These are phyloP conservation scores for Durotheca rogersii DNA, from an alignment of 495 filamentous ascomycete genomes.

Conservation along the genomic window DNA sequence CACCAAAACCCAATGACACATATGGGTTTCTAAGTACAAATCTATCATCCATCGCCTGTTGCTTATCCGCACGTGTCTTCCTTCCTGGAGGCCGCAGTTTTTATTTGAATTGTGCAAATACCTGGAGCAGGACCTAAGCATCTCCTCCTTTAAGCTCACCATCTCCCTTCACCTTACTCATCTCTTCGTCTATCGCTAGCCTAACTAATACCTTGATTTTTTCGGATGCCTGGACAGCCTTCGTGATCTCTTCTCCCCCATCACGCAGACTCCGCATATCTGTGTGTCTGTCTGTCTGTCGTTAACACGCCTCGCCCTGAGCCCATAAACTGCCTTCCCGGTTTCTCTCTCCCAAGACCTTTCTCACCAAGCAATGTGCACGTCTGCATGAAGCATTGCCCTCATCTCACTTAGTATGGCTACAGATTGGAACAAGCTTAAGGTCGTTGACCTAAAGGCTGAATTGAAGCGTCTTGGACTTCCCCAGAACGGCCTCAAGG, in stretches of 20 bases:
- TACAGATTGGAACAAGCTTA: constrained; percentile 58
- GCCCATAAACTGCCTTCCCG: neutral
- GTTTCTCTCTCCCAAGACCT: neutral
- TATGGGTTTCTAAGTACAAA: neutral
- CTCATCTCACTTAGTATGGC: constrained; percentile 40
- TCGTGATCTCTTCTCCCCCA: too few relatives aligned
- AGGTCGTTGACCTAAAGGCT: constrained; percentile 59
- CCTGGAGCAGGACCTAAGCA: too few relatives aligned
- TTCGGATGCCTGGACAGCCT: too few relatives aligned
- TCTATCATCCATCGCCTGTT: neutral
- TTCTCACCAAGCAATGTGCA: constrained; percentile 20
- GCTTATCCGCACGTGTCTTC: neutral
- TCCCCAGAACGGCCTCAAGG: constrained; percentile 57
- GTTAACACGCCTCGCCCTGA: constrained; percentile 1
- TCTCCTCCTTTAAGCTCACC: too few relatives aligned
- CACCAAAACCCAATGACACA: constrained; percentile 27
- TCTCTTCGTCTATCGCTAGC: too few relatives aligned
- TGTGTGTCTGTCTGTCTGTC: too few relatives aligned
- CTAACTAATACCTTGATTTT: too few relatives aligned
- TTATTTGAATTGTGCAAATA: too few relatives aligned
- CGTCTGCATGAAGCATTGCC: constrained; percentile 1
- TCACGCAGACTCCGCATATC: neutral
- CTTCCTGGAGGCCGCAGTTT: neutral
- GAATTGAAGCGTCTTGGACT: constrained; percentile 59
- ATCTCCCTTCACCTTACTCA: neutral